Evolutionary conservation across 768 basidiomycete species (phyloP), one percentile per base, ranked within the genome.

Genomic region (Paxillus rubicundulus): DNA sequence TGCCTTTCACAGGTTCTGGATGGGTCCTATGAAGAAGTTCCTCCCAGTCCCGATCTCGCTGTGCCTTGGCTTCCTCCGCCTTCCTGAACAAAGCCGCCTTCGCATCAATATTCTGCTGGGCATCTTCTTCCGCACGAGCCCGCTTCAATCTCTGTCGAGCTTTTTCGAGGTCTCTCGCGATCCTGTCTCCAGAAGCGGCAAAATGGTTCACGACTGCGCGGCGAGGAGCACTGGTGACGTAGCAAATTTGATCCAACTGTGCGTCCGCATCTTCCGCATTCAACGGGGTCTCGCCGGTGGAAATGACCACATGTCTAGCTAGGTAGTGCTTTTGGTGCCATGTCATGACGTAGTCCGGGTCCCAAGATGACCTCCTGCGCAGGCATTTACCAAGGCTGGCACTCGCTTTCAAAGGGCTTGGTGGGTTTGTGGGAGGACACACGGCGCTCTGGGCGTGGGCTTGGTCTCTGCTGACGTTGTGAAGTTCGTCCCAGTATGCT

Each of bases 311-410:
- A 49, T 76, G 80, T 50, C 75, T 77, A 38, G 74, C 74, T 55
- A 92, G 69, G 68, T 84, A 90, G 50, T 80, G 79, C 37, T 72
- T 79, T 66, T 92, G 89, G 62, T 82, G 78, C 78, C 80, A 83
- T 0, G 85, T 81, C 43, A 92, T 67, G 49, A 76, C 71, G 61
- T 90, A 91, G 5, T 73, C 64, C 13, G 77, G 63, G 30, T 71
- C 76, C 89, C 89, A 92, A 2, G 84, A 82, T 2, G 69, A 70
- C 20, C 67, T 57, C 16, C 85, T 81, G 38, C 82, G 80, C n/a
- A 89, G 70, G n/a, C 78, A 77, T 51, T 77, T 75, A 45, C 70
- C 72, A 14, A 80, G 60, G 24, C 65, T 61, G 18, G 70, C 40
- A 18, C 60, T 65, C 12, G 67, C 61, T 36, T 59, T 60, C 21